Evolutionary conservation across 2,329 filamentous ascomycete genomes (phyloP).

Genomic region (Hypomyces rosellus): DNA sequence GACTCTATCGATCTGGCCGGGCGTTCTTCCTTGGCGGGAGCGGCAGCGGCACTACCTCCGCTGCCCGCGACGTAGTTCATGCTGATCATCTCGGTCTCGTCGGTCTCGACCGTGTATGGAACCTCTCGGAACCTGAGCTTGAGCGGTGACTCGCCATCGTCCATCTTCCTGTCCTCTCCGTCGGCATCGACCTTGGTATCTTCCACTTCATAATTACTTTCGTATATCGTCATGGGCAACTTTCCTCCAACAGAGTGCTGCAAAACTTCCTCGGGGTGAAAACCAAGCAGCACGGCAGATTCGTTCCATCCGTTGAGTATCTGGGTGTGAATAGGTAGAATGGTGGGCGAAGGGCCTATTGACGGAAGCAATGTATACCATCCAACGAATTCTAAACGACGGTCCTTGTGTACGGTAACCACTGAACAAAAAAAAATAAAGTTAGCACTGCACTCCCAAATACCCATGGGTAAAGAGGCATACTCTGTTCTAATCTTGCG

Average conservation of each 20-base stretch:
- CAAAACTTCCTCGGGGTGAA: slow-evolving; percentile 62
- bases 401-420: slow-evolving; percentile 80
- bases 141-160: slow-evolving; percentile 52
- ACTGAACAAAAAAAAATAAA: slow-evolving; percentile 46
- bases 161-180: slow-evolving; percentile 65
- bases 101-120: slow-evolving; percentile 83
- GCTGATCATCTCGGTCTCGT: slow-evolving; percentile 95
- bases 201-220: slow-evolving; percentile 72
- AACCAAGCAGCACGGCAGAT: slow-evolving; percentile 78
- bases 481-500: slow-evolving; percentile 78
- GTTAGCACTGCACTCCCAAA: slow-evolving; percentile 1
- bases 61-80: slow-evolving; percentile 88
- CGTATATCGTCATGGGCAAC: slow-evolving; percentile 85
- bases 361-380: slow-evolving; percentile 79
- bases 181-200: slow-evolving; percentile 42
- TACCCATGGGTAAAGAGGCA: slow-evolving; percentile 23
- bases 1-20: slow-evolving; percentile 37
- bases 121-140: slow-evolving; percentile 75
- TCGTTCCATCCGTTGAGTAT: slow-evolving; percentile 73
- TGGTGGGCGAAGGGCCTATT: slow-evolving; percentile 62
- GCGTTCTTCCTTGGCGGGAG: slow-evolving; percentile 38
- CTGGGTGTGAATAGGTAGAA: slow-evolving; percentile 70
- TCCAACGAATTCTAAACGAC: slow-evolving; percentile 78
- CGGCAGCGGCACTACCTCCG: slow-evolving; percentile 70
- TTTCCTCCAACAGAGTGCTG: slow-evolving; percentile 62